Base-by-base conservation (phyloP, 23 red algal species). In the Pyropia haitanensis region DNA sequence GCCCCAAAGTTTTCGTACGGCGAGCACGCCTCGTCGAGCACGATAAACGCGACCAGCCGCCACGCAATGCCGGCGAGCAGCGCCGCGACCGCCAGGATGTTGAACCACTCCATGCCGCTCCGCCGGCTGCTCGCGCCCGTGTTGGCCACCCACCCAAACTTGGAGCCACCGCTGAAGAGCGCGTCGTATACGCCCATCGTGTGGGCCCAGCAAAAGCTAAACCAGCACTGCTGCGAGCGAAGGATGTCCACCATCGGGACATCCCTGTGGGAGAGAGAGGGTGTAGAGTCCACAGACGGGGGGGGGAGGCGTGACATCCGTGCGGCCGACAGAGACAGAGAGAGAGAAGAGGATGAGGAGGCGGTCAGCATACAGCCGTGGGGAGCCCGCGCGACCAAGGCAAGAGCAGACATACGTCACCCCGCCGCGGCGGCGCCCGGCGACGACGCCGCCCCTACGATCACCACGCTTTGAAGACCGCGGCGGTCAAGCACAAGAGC, bases 31-130 rank as follows among this genome's bases (percentile, higher is more conserved):
- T 64, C 81, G 27, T 86, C 55, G 2, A 18, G 18, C 22, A 52
- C 26, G 2, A 86, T 18, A 44, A 86, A 86, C 10, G 60, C 60
- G 26, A 68, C 63, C 18, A 86, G 15, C 21, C 81, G 39, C 30
- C 69, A 75, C 54, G 67, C 27, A 18, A 86, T 86, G 63, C 65
- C 68, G 3, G 6, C 31, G 18, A 27, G 21, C 62, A 86, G 54
- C 13, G 76, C 17, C 1, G 60, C 24, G 53, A 61, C 65, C 17
- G 76, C 15, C 0, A 67, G 21, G 16, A 86, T 77, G 56, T 86
- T 86, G 44, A 86, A 64, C 81, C 81, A 86, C 65, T 86, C 81
- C 81, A 86, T 86, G 69, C 81, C 73, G 18, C 69, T 66, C 55
- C 70, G 29, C 61, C 81, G 18, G 53, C 58, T 75, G 23, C 81